Evolutionary conservation across 2,329 filamentous ascomycete genomes (phyloP).

Genomic region (Xenoacremonium recifei): DNA sequence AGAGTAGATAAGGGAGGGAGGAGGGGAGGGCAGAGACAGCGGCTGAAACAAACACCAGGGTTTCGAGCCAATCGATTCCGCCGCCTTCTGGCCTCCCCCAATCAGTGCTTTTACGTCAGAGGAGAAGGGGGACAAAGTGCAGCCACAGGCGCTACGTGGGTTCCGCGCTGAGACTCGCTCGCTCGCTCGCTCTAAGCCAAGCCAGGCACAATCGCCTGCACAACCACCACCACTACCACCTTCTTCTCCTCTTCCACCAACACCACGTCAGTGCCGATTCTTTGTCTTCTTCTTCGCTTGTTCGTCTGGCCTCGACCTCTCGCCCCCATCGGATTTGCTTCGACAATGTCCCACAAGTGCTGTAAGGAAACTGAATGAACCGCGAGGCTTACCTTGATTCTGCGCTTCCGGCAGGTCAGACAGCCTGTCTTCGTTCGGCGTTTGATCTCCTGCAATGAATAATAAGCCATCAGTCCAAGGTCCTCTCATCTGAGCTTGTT

Average conservation of each 20-base stretch:
- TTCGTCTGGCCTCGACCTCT: too few relatives aligned
- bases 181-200: slow-evolving; percentile 17
- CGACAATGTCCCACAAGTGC: too few relatives aligned
- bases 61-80: slow-evolving; percentile 1
- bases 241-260: slow-evolving; percentile 11
- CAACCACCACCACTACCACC: slow-evolving; percentile 11
- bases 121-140: slow-evolving; percentile 6
- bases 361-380: slow-evolving; percentile 10
- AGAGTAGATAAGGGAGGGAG: background rate
- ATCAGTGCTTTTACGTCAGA: slow-evolving; percentile 20
- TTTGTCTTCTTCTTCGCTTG: too few relatives aligned
- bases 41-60: slow-evolving; percentile 6
- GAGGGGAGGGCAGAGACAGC: slow-evolving; percentile 11
- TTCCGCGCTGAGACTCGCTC: slow-evolving; percentile 13
- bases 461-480: slow-evolving; percentile 13
- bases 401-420: slow-evolving; percentile 59
- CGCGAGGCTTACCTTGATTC: slow-evolving; percentile 55
- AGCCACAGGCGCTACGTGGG: slow-evolving; percentile 21
- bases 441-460: slow-evolving; percentile 55
- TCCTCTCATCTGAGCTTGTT: slow-evolving; percentile 5
- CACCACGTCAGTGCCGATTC: too few relatives aligned
- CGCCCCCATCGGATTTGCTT: background rate
- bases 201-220: slow-evolving; percentile 16
- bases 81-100: too few relatives aligned
- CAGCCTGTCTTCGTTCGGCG: slow-evolving; percentile 63